Base-by-base conservation (phyloP, 208 protist species). In the Crithidia thermophila region DNA sequence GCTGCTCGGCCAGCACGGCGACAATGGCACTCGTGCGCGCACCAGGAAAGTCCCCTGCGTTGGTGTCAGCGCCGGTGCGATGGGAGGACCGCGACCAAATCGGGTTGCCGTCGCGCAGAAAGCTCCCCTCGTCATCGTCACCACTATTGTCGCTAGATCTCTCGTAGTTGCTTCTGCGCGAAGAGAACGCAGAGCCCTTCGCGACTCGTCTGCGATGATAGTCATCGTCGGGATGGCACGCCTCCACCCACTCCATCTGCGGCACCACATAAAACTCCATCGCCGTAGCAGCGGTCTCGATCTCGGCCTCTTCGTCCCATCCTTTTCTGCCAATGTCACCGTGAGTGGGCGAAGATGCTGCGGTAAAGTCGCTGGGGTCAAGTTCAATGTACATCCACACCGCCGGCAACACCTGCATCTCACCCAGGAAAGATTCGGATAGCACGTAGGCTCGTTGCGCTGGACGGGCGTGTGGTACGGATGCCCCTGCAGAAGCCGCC, bases 351-450 rank as follows among this genome's bases (percentile, higher is more conserved):
- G 11, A n/a, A n/a, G n/a, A n/a, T n/a, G n/a, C n/a, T n/a, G n/a
- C 20, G 4, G 21, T 18, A n/a, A 57, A 10, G 5, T 63, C 62
- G 8, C 16, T 4, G 1, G 68, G 5, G 21, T 90, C 77, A 31
- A 90, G 47, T 64, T 90, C 84, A 23, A 90, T n/a, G 63, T 80
- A 84, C 81, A 90, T 90, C 84, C 84, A 90, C 72, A 90, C 81
- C 20, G 75, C 72, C 23, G 80, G 77, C 46, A 77, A 62, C 40
- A 42, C 16, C 67, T 81, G 72, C 20, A 59, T 62, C 53, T 79
- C 78, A 13, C 84, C 84, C 40, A 76, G 64, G 56, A 83, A 90
- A 23, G 84, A 90, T 52, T 84, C 78, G 2, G 84, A 73, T 18
- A 90, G 63, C 14, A 84, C 34, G 58, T 85, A 81, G 20, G 73